phyloP scores from a whole-genome alignment of 148 eudicot species.

The Rhododendron henanense region DNA sequence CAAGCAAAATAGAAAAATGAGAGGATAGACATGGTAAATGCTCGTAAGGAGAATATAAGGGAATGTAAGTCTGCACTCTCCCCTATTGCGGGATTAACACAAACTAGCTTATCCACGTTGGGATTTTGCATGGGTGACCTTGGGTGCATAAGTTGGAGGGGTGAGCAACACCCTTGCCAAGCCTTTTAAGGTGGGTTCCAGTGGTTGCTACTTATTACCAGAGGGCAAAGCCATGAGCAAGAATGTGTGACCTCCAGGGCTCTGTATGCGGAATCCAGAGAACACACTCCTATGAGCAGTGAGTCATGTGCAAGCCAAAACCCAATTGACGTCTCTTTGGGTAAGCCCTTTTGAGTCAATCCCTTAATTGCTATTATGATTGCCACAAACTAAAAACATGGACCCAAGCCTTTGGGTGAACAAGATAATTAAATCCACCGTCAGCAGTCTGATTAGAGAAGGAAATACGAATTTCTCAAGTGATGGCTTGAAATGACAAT shows the following conservation, averaged over 20 bases:
- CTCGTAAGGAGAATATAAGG: background rate
- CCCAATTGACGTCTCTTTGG: background rate
- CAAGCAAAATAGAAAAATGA: background rate
- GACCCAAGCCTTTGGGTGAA: background rate
- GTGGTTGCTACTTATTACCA: background rate
- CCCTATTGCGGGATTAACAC: background rate
- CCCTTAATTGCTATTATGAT: background rate
- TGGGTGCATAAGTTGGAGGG: background rate
- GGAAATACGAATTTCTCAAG: background rate
- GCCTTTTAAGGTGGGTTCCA: background rate
- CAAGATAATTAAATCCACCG: background rate
- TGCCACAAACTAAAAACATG: background rate
- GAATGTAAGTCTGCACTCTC: background rate
- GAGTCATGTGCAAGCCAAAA: background rate
- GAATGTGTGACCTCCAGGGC: background rate
- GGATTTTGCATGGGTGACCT: background rate
- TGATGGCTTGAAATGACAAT: background rate
- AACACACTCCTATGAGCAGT: background rate
- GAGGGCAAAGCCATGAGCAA: background rate
- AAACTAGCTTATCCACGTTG: background rate
- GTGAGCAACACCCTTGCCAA: background rate
- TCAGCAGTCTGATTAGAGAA: background rate
- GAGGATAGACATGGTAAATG: background rate
- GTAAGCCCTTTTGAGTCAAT: background rate
- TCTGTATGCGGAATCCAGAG: background rate